Evolutionary conservation across 345 rosid species (phyloP).

Genomic region (Citrus hindsii): DNA sequence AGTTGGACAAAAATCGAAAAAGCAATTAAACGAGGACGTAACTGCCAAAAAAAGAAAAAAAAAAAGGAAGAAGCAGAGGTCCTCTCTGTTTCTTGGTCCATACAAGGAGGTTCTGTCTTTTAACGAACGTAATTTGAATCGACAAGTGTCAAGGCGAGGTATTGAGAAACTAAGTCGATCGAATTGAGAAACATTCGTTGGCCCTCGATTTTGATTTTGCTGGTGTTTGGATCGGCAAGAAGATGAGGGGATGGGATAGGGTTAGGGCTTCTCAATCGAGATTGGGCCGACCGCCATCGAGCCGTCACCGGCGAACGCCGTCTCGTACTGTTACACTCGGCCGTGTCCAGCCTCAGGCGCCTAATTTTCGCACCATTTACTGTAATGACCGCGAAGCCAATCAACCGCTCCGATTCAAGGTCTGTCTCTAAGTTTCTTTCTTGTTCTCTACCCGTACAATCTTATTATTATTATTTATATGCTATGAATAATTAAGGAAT

Average conservation of each 20-base stretch:
- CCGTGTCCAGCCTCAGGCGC: conserved; percentile 97
- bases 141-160: background rate
- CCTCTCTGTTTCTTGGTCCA: conserved; percentile 24
- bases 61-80: conserved; percentile 4
- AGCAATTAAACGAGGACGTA: background rate
- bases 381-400: conserved; percentile 98
- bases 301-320: conserved; percentile 33
- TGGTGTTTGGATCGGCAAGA: conserved; percentile 31
- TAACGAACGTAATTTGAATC: conserved; percentile 1
- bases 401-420: conserved; percentile 75
- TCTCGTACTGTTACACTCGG: conserved; percentile 86
- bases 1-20: background rate
- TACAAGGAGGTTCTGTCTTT: background rate
- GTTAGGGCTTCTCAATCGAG: conserved; percentile 53
- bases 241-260: conserved; percentile 64
- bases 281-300: conserved; percentile 32
- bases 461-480: background rate
- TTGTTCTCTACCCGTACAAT: background rate
- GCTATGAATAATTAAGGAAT: background rate
- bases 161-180: background rate
- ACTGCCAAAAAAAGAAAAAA: background rate
- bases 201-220: background rate
- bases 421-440: conserved; percentile 13
- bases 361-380: conserved; percentile 76
- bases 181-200: background rate